These are phyloP conservation scores for Syzygium malaccense DNA, from an alignment of 441 rosid genomes.

Conservation along the genomic window DNA sequence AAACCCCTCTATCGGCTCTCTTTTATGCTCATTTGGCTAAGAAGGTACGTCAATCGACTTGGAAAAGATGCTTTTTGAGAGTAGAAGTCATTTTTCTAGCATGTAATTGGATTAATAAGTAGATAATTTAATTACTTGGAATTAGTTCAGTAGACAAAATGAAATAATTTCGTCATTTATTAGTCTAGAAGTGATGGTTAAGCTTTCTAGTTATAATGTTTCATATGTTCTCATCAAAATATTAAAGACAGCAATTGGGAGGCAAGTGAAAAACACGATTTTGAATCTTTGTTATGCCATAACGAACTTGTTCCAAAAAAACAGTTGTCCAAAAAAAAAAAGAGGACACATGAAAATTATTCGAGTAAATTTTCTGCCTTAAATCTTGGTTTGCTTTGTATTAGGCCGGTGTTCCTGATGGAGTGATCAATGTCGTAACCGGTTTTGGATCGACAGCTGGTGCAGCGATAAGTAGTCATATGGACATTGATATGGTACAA, in stretches of 20 bases:
- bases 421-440: conserved; percentile 68
- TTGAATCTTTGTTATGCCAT: not conserved
- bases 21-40: conserved; percentile 65
- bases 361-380: not conserved
- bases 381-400: too few species aligned
- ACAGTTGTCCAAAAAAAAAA: not conserved
- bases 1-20: conserved; percentile 33
- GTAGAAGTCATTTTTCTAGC: not conserved
- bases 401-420: conserved; percentile 85
- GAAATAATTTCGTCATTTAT: not conserved
- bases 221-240: not conserved
- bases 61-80: not conserved
- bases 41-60: conserved; percentile 21
- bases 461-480: conserved; percentile 67
- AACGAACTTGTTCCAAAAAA: not conserved
- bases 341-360: not conserved
- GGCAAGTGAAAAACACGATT: not conserved
- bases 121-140: not conserved
- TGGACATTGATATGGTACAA: conserved; percentile 74
- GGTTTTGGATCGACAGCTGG: conserved; percentile 85
- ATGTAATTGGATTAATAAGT: not conserved
- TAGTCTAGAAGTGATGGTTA: not conserved
- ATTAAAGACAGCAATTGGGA: not conserved
- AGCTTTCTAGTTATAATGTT: too few species aligned
- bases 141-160: not conserved